phyloP scores from a whole-genome alignment of 2,329 filamentous ascomycete species.

The Cladophialophora carrionii region DNA sequence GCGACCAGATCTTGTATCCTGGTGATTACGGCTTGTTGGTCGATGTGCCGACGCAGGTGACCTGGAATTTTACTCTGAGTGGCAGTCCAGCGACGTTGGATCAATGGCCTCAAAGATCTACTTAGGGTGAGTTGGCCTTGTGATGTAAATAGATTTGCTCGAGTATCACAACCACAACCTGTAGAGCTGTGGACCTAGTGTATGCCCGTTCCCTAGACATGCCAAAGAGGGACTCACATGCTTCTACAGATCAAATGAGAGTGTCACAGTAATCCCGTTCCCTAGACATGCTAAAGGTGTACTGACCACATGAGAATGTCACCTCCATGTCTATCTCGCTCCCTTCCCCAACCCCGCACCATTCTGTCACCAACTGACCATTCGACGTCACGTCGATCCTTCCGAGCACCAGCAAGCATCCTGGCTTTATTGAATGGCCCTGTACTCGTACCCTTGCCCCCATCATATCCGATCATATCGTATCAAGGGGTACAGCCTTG shows the following conservation, averaged over 20 bases:
- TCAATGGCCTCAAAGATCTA: slow-evolving; percentile 42
- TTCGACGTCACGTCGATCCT: background rate
- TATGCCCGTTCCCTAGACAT: background rate
- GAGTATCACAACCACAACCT: background rate
- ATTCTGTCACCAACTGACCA: background rate
- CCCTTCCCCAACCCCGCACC: background rate
- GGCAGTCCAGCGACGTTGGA: slow-evolving; percentile 42
- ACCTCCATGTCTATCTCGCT: background rate
- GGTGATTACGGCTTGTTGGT: slow-evolving; percentile 49
- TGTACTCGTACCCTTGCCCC: background rate
- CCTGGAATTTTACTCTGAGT: slow-evolving; percentile 42
- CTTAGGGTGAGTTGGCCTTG: background rate
- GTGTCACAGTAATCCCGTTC: background rate
- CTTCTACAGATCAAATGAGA: background rate
- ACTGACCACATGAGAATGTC: background rate
- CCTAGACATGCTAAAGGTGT: background rate
- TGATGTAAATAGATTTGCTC: background rate
- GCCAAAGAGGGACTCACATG: background rate
- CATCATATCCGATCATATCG: background rate
- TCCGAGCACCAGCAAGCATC: background rate
- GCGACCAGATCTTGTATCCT: slow-evolving; percentile 48
- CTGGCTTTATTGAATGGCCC: background rate
- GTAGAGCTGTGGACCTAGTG: background rate
- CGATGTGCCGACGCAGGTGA: slow-evolving; percentile 46
- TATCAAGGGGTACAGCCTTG: background rate